phyloP scores from a whole-genome alignment of 2,329 filamentous ascomycete species.

The Scedosporium boydii region DNA sequence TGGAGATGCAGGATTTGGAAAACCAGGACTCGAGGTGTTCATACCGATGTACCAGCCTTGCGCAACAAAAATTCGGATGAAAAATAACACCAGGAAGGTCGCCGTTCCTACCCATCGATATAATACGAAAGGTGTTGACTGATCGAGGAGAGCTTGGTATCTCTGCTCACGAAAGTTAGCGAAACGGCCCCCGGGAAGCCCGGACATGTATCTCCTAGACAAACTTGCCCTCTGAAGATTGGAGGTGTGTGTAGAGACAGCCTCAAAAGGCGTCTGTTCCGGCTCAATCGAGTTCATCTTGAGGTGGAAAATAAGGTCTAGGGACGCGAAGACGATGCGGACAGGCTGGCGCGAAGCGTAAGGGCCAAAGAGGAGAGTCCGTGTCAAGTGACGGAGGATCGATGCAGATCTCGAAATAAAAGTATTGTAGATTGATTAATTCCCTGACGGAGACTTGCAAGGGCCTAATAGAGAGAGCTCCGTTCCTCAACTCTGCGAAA shows the following conservation, averaged over 20 bases:
- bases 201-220: not conserved
- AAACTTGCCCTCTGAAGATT: constrained; percentile 58
- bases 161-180: constrained; percentile 43
- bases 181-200: constrained; percentile 6
- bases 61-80: constrained; percentile 77
- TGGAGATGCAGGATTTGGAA: not conserved
- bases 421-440: not conserved
- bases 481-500: not conserved
- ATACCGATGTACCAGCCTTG: constrained; percentile 98
- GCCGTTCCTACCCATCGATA: constrained; percentile 90
- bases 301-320: not conserved
- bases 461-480: not conserved
- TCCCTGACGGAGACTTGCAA: not conserved
- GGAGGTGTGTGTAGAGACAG: constrained; percentile 77
- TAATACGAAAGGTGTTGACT: constrained; percentile 77
- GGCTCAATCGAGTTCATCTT: constrained; percentile 80
- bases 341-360: not conserved
- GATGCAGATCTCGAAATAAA: not conserved
- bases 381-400: not conserved
- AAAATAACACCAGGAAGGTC: constrained; percentile 68
- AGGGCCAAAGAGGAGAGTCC: not conserved
- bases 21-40: constrained; percentile 11
- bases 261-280: constrained; percentile 84
- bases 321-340: not conserved
- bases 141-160: constrained; percentile 91